Percentiles rank a stretch among this genome's conserved stretches.
Conservation (phyloP, 1,284 basidiomycete genomes). For the Tilletia horrida region DNA sequence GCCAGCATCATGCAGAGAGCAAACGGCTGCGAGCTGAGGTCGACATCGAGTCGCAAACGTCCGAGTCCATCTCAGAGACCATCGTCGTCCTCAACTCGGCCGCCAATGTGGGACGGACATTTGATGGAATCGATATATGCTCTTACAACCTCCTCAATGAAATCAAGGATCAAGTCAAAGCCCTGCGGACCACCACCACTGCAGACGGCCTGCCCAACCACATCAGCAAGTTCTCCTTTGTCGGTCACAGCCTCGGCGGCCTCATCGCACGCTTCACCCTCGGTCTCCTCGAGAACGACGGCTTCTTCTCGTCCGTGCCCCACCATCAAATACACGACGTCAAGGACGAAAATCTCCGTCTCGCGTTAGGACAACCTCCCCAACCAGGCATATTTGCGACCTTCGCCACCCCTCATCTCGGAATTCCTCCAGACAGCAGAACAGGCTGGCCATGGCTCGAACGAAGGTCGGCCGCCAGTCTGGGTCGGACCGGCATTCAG, state of each 20-base stretch:
- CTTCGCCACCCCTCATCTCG: conserved; percentile 76
- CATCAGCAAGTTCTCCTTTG: not conserved
- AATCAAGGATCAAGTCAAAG: conserved; percentile 45
- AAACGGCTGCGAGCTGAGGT: not conserved
- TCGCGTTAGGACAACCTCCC: not conserved
- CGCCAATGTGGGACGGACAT: conserved; percentile 66
- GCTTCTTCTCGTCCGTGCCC: conserved; percentile 27
- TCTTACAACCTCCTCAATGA: conserved; percentile 69
- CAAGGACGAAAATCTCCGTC: not conserved
- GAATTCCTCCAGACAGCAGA: conserved; percentile 54
- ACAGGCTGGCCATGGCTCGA: conserved; percentile 10
- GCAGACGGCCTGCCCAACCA: not conserved
- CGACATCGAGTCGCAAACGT: not conserved
- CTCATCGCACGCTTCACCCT: conserved; percentile 73
- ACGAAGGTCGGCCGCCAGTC: conserved; percentile 22
- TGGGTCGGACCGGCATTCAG: conserved; percentile 79
- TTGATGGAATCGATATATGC: conserved; percentile 73
- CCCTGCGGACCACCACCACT: conserved; percentile 19
- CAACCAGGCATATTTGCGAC: conserved; percentile 63
- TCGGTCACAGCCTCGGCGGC: conserved; percentile 72
- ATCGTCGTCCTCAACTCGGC: conserved; percentile 62
- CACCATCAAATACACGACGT: not conserved
- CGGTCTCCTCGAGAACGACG: conserved; percentile 65
- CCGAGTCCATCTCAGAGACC: not conserved
- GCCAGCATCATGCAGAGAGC: not conserved